These are phyloP conservation scores for Helianthus annuus DNA, from an alignment of 129 eudicot species.

Conservation along the genomic window HanXRQr2.0-SUNRISE NC_035439.2:28975957-28976456, in stretches of 20 bases:
- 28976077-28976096: constrained; percentile 14
- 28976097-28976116: constrained; percentile 18
- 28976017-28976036: constrained; percentile 29
- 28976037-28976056: constrained; percentile 23
- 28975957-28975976: constrained; percentile 46
- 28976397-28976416: constrained; percentile 88
- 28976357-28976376: constrained; percentile 6
- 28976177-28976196: constrained; percentile 83
- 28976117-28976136: constrained; percentile 22
- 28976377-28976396: constrained; percentile 86
- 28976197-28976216: constrained; percentile 79
- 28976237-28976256: constrained; percentile 76
- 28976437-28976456: constrained; percentile 92
- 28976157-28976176: constrained; percentile 9
- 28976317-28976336: constrained; percentile 6
- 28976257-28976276: constrained; percentile 57
- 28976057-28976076: constrained; percentile 27
- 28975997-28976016: constrained; percentile 59
- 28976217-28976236: constrained; percentile 89
- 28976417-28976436: constrained; percentile 96
- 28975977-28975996: constrained; percentile 39
- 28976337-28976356: neutral
- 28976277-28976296: constrained; percentile 10
- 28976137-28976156: constrained; percentile 5
- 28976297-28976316: neutral